Percentiles rank a stretch among this genome's conserved stretches.
Conservation (phyloP, 306 rosid genomes). For the Hylodesmum podocarpum region DNA sequence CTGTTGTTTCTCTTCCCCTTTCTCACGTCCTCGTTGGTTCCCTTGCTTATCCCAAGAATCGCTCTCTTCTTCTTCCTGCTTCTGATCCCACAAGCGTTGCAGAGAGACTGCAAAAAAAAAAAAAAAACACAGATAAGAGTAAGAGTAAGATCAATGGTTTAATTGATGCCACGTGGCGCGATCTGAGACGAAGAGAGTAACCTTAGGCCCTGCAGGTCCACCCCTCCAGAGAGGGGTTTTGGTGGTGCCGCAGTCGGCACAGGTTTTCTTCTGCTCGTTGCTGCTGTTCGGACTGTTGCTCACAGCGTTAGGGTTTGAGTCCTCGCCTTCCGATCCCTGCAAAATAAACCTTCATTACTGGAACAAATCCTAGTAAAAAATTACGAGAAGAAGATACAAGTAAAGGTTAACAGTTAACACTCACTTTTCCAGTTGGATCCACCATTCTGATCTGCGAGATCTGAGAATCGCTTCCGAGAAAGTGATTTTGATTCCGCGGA, state of each 20-base stretch:
- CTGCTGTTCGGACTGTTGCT: conserved; percentile 43
- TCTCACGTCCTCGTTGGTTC: conserved; percentile 50
- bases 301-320: conserved; percentile 48
- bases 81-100: conserved; percentile 98
- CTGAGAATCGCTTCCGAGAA: not conserved
- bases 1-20: conserved; percentile 55
- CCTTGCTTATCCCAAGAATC: conserved; percentile 66
- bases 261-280: conserved; percentile 63
- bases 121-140: no score
- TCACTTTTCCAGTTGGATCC: conserved; percentile 67
- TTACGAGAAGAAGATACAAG: not conserved
- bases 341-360: not conserved
- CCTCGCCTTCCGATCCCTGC: conserved; percentile 86
- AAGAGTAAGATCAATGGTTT: not conserved
- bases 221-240: conserved; percentile 98
- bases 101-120: conserved; percentile 56
- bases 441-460: conserved; percentile 52
- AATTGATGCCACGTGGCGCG: not conserved
- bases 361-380: not conserved
- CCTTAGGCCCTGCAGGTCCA: conserved; percentile 98
- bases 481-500: not conserved
- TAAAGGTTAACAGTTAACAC: no score
- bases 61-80: conserved; percentile 97
- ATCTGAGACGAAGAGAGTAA: not conserved
- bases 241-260: conserved; percentile 92